Percentiles rank a stretch among this genome's conserved stretches.
Conservation (phyloP, 2,329 filamentous ascomycete species). For the Phaeosphaeriaceae sp. region DNA sequence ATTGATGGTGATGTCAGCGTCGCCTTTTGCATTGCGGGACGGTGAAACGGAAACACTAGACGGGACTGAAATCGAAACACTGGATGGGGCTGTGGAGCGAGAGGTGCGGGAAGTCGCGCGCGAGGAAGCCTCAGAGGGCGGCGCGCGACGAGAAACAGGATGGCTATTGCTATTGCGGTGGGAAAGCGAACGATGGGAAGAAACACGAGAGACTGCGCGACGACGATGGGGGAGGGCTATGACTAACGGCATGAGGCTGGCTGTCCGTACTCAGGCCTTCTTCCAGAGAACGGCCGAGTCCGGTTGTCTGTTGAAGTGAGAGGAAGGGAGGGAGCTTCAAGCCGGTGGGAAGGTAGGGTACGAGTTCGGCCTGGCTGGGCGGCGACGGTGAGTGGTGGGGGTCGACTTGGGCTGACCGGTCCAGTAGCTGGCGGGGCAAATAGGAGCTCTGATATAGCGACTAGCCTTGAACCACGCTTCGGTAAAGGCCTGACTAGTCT, state of each 20-base stretch:
- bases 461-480: neutral
- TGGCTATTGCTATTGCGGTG: constrained; percentile 18
- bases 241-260: constrained; percentile 53
- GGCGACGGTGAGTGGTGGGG: constrained; percentile 7
- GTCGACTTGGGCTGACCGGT: constrained; percentile 20
- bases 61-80: constrained; percentile 19
- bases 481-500: neutral
- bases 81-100: constrained; percentile 15
- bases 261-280: constrained; percentile 46
- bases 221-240: constrained; percentile 45
- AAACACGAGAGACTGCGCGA: constrained; percentile 29
- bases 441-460: constrained; percentile 1
- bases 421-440: constrained; percentile 4
- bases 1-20: constrained; percentile 48
- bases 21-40: constrained; percentile 33
- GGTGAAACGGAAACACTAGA: constrained; percentile 41
- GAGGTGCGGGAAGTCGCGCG: constrained; percentile 26
- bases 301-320: constrained; percentile 33
- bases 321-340: constrained; percentile 8
- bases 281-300: constrained; percentile 49
- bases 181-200: constrained; percentile 38
- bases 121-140: constrained; percentile 19
- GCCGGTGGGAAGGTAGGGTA: constrained; percentile 17
- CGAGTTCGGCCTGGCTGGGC: constrained; percentile 11
- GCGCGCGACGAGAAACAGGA: constrained; percentile 28